phyloP scores from a whole-genome alignment of 1,284 basidiomycete genomes.

The Lentinus polychrous region DNA sequence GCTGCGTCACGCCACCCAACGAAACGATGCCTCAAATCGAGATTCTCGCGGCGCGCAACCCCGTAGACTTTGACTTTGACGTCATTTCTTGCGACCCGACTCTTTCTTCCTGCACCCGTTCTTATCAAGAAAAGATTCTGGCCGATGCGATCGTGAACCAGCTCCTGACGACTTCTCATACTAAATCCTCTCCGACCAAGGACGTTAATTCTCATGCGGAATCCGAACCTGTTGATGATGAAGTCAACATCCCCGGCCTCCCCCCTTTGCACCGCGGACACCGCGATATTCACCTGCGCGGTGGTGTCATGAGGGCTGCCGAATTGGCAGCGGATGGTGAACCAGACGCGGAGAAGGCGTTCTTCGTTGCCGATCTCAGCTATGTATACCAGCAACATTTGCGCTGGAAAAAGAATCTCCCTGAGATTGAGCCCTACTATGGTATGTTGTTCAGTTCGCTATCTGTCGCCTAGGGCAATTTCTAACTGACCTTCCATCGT shows the following conservation, averaged over 20 bases:
- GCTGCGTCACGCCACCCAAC: conserved; percentile 13
- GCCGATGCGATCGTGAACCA: conserved; percentile 29
- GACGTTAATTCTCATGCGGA: conserved; percentile 14
- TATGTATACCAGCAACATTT: conserved; percentile 84
- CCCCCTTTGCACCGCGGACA: conserved; percentile 64
- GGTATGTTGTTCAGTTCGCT: conserved; percentile 39
- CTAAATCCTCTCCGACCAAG: conserved; percentile 14
- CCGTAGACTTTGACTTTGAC: conserved; percentile 40
- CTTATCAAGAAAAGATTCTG: conserved; percentile 28
- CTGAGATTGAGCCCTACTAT: conserved; percentile 89
- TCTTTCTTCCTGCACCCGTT: conserved; percentile 25
- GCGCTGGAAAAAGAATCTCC: conserved; percentile 78
- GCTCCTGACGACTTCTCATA: conserved; percentile 24
- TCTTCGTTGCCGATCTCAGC: conserved; percentile 93
- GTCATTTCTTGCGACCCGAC: conserved; percentile 23
- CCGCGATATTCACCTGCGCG: conserved; percentile 63
- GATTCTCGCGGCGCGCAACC: conserved; percentile 40
- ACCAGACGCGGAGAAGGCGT: conserved; percentile 84
- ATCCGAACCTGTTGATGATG: conserved; percentile 19
- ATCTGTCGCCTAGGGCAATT: neutral
- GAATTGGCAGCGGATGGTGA: conserved; percentile 43
- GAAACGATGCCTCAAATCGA: conserved; percentile 55
- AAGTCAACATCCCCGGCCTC: conserved; percentile 50
- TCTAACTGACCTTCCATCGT: neutral
- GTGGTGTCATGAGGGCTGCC: conserved; percentile 62